Evolutionary conservation across 345 rosid species (phyloP).

Genomic region (Populus tremula): DNA sequence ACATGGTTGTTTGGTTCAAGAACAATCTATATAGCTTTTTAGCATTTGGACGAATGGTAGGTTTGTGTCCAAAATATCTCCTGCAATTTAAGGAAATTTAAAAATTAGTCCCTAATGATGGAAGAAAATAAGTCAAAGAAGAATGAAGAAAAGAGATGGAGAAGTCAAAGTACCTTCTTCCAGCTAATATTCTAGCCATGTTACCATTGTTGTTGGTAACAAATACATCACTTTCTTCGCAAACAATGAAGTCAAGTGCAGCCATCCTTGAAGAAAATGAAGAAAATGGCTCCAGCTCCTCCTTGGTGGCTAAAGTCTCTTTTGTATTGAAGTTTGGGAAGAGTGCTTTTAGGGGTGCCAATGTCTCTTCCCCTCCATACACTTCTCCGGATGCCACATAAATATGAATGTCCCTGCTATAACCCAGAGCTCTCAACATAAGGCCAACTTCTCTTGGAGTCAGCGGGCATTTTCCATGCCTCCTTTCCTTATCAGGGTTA

Average conservation of each 20-base stretch:
- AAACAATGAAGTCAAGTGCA: conserved; percentile 91
- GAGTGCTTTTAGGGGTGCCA: conserved; percentile 75
- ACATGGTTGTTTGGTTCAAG: conserved; percentile 54
- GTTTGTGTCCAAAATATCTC: conserved; percentile 92
- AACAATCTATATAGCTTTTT: conserved; percentile 77
- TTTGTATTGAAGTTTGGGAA: conserved; percentile 87
- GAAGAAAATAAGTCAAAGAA: background rate
- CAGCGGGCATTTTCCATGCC: conserved; percentile 97
- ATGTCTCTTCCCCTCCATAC: conserved; percentile 77
- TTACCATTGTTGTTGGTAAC: conserved; percentile 98
- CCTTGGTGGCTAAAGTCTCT: conserved; percentile 73
- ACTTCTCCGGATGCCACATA: conserved; percentile 99
- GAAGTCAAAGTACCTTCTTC: conserved; percentile 59
- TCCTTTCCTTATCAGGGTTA: conserved; percentile 86
- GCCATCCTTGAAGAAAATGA: conserved; percentile 96
- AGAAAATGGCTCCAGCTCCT: conserved; percentile 72
- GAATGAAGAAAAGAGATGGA: background rate
- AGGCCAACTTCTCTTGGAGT: conserved; percentile 96
- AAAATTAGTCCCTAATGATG: conserved; percentile 11
- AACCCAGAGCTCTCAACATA: conserved; percentile 93
- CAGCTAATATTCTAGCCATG: conserved; percentile 93
- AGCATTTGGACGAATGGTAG: conserved; percentile 92
- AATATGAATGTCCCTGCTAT: conserved; percentile 81
- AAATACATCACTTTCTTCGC: conserved; percentile 92
- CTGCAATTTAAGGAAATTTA: conserved; percentile 34